These are phyloP conservation scores for Kwoniella sp. DNA, from an alignment of 768 basidiomycete genomes.

Conservation along the genomic window DNA sequence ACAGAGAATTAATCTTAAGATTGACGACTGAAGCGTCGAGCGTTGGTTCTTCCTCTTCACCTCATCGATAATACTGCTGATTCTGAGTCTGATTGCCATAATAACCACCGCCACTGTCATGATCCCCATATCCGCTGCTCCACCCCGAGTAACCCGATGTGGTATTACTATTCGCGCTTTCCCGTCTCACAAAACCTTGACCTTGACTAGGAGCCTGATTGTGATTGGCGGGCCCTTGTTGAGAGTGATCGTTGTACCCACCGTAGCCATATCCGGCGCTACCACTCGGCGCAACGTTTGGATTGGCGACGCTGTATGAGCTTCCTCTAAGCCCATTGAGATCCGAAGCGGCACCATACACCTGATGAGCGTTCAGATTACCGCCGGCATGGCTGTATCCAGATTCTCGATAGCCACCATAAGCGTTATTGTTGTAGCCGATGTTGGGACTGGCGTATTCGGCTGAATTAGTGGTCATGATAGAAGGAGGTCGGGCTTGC, in stretches of 20 bases:
- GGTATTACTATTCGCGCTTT: constrained; percentile 19
- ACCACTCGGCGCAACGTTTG: neutral
- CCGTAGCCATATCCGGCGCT: constrained; percentile 8
- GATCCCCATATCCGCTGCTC: constrained; percentile 2
- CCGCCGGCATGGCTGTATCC: neutral
- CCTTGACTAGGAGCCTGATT: neutral
- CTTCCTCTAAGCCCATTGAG: neutral
- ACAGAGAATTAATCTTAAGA: too few species aligned
- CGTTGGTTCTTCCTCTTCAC: too few species aligned
- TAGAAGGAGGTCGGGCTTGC: constrained; percentile 26
- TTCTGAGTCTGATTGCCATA: neutral
- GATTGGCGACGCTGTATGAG: neutral
- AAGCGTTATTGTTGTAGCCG: neutral
- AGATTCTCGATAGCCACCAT: neutral
- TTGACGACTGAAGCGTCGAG: too few species aligned
- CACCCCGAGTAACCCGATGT: constrained; percentile 6
- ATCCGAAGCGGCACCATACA: neutral
- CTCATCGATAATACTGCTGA: neutral
- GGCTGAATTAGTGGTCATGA: constrained; percentile 21
- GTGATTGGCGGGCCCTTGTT: neutral
- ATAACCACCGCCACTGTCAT: neutral
- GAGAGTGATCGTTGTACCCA: neutral
- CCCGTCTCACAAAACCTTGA: constrained; percentile 13
- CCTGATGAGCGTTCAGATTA: neutral
- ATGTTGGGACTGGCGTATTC: constrained; percentile 9